A percentile compares a stretch with the other conserved stretches of the same genome.
phyloP scores from a whole-genome alignment of 768 basidiomycete genomes.

The Amanita polypyramis region DNA sequence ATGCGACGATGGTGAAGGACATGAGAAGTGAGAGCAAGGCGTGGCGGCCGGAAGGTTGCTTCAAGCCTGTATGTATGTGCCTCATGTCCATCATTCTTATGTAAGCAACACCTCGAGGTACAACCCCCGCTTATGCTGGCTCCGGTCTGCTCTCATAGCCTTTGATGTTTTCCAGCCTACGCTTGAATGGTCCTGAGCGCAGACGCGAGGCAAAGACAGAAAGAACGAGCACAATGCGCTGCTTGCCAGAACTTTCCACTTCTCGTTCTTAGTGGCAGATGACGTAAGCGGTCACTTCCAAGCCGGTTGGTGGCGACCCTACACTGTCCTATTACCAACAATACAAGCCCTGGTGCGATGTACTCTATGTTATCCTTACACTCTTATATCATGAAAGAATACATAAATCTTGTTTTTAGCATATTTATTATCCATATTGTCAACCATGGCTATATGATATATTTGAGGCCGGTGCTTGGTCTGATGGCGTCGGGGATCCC shows the following conservation, averaged over 20 bases:
- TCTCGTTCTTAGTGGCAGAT: too few species aligned
- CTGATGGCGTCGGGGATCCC: not conserved
- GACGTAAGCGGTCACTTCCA: not conserved
- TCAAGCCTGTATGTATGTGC: not conserved
- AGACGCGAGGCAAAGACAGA: too few species aligned
- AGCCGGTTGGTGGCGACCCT: too few species aligned
- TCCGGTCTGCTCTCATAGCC: not conserved
- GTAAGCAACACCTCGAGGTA: constrained; percentile 6
- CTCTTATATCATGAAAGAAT: too few species aligned
- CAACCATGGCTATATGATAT: not conserved
- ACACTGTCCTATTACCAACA: too few species aligned
- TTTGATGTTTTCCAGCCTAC: too few species aligned
- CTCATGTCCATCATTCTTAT: constrained; percentile 8
- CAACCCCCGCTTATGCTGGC: too few species aligned
- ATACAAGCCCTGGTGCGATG: too few species aligned
- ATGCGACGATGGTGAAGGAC: not conserved
- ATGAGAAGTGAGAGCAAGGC: not conserved
- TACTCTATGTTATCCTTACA: too few species aligned
- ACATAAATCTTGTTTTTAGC: not conserved
- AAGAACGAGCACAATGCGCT: too few species aligned
- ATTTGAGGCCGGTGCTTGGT: not conserved
- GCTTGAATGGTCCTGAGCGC: too few species aligned
- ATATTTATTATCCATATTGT: not conserved
- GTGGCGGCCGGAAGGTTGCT: not conserved
- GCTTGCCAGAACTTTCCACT: not conserved